Conservation (phyloP, 169 alveolate species). For the Eimeria necatrix region DNA sequence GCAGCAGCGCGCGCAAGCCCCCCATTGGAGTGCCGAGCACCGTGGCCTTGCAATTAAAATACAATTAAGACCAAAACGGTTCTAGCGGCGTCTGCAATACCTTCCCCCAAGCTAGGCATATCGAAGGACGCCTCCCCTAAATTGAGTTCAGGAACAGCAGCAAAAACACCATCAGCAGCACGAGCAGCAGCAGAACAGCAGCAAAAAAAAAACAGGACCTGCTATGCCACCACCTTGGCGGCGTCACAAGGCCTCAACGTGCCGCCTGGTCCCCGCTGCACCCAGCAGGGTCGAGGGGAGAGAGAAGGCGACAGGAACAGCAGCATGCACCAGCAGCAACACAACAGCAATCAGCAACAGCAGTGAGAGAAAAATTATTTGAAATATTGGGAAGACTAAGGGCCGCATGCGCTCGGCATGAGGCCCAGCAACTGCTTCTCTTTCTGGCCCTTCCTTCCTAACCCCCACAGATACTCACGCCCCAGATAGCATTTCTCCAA, state of each 20-base stretch:
- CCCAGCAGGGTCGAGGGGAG: neutral
- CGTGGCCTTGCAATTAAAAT: too few species aligned
- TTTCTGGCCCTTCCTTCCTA: neutral
- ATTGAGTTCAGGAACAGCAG: constrained; percentile 22
- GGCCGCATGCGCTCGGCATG: neutral
- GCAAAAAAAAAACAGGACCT: constrained; percentile 49
- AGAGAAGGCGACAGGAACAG: neutral
- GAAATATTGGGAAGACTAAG: neutral
- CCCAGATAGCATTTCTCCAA: neutral
- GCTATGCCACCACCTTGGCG: constrained; percentile 52
- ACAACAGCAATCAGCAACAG: constrained; percentile 70
- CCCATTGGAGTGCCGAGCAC: too few species aligned
- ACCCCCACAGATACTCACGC: neutral
- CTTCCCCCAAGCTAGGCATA: constrained; percentile 14
- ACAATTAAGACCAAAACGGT: neutral
- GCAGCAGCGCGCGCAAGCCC: too few species aligned
- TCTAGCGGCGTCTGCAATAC: constrained; percentile 20
- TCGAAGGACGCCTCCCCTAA: constrained; percentile 26
- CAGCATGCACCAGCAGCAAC: constrained; percentile 73
- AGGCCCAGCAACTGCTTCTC: too few species aligned
- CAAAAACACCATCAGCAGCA: constrained; percentile 60
- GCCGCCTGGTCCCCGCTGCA: constrained; percentile 27
- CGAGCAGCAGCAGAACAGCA: constrained; percentile 69
- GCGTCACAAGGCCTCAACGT: constrained; percentile 34
- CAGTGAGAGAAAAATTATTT: constrained; percentile 7